Conservation (phyloP, 2,329 filamentous ascomycete species). For the Stagonosporopsis tanaceti region DNA sequence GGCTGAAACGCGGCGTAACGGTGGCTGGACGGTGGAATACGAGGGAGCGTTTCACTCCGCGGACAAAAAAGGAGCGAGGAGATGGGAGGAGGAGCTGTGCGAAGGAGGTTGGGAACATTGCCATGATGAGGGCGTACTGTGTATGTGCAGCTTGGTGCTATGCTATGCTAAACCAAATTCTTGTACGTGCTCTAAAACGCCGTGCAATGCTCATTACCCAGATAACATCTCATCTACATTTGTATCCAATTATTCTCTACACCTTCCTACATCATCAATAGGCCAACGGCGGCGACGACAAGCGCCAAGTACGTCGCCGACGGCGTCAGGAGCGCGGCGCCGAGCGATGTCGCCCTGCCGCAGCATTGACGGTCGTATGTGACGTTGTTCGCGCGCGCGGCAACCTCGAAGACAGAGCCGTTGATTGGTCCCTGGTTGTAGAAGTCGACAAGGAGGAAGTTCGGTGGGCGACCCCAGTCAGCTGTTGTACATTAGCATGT, state of each 20-base stretch:
- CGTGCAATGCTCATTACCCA: not conserved
- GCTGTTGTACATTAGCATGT: slow-evolving; percentile 28
- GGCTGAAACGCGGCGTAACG: not conserved
- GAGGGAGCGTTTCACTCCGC: not conserved
- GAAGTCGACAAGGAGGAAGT: slow-evolving; percentile 53
- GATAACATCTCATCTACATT: not conserved
- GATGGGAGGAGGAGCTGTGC: too few relatives aligned
- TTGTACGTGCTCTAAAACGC: slow-evolving; percentile 7
- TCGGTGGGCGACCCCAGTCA: slow-evolving; percentile 49
- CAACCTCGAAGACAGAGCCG: slow-evolving; percentile 52
- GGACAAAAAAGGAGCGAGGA: not conserved
- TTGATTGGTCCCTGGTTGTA: slow-evolving; percentile 48
- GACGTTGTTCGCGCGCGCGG: slow-evolving; percentile 70
- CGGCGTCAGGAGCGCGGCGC: slow-evolving; percentile 17
- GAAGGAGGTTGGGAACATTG: not conserved
- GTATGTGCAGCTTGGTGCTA: not conserved
- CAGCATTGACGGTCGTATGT: slow-evolving; percentile 70
- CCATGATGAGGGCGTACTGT: not conserved
- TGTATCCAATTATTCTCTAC: not conserved
- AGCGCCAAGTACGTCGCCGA: slow-evolving; percentile 30
- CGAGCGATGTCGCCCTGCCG: slow-evolving; percentile 49
- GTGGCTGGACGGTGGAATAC: not conserved
- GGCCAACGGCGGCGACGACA: slow-evolving; percentile 26
- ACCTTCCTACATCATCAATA: slow-evolving; percentile 26
- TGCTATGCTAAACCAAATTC: not conserved